phyloP scores from a whole-genome alignment of 2,329 filamentous ascomycete species.

The Fusarium sp. region DNA sequence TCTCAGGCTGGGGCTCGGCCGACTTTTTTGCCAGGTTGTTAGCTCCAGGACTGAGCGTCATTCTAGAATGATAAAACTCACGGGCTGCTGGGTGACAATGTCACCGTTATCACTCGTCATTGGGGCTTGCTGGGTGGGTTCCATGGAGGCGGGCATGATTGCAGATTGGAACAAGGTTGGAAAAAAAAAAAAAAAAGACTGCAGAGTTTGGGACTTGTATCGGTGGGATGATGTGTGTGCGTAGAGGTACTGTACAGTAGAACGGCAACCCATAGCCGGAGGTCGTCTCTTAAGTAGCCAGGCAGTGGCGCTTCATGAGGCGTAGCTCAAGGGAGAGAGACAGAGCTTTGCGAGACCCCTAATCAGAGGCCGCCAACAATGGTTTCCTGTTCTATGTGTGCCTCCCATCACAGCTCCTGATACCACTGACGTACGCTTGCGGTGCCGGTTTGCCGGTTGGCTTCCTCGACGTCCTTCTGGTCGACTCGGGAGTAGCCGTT shows the following conservation, averaged over 20 bases:
- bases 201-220: slow-evolving; percentile 19
- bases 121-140: slow-evolving; percentile 54
- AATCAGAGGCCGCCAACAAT: slow-evolving; percentile 3
- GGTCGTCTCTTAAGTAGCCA: slow-evolving; percentile 30
- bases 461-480: background rate
- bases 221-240: slow-evolving; percentile 15
- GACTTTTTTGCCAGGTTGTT: slow-evolving; percentile 37
- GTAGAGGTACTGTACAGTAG: slow-evolving; percentile 1
- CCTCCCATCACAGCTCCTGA: background rate
- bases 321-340: slow-evolving; percentile 14
- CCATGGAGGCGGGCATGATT: slow-evolving; percentile 54
- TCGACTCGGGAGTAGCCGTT: slow-evolving; percentile 15
- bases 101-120: slow-evolving; percentile 51
- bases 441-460: slow-evolving; percentile 35
- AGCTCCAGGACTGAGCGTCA: background rate
- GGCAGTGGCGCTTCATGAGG: slow-evolving; percentile 20
- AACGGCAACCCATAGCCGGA: slow-evolving; percentile 23
- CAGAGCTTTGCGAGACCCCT: background rate
- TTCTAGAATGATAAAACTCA: slow-evolving; percentile 42
- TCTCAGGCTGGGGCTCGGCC: slow-evolving; percentile 53
- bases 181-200: slow-evolving; percentile 1
- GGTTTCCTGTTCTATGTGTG: background rate
- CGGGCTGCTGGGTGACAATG: slow-evolving; percentile 54
- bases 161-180: background rate
- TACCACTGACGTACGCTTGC: slow-evolving; percentile 26